A percentile compares a stretch with the other conserved stretches of the same genome.
Conservation (phyloP, 352 stramenopile genomes). For the Phytophthora boehmeriae region DNA sequence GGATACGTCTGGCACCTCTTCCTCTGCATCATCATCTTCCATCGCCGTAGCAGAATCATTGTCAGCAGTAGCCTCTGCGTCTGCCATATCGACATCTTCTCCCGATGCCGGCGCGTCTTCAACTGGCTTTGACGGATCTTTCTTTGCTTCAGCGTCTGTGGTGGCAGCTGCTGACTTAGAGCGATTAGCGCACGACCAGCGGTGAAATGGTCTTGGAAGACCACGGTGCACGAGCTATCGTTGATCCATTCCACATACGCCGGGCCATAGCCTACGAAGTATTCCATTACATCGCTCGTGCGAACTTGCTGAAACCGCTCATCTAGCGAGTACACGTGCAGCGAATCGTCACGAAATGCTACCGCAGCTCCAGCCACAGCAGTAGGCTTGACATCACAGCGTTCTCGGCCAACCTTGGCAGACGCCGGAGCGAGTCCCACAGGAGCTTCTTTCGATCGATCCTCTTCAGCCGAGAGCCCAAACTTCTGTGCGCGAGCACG, state of each 20-base stretch:
- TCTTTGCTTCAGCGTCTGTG: slow-evolving; percentile 45
- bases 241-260: slow-evolving; percentile 91
- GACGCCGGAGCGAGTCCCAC: slow-evolving; percentile 43
- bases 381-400: slow-evolving; percentile 53
- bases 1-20: slow-evolving; percentile 51
- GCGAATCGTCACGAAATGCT: slow-evolving; percentile 62
- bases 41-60: slow-evolving; percentile 26
- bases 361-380: slow-evolving; percentile 30
- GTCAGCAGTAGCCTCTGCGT: slow-evolving; percentile 24
- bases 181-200: slow-evolving; percentile 67
- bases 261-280: slow-evolving; percentile 79
- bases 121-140: slow-evolving; percentile 20
- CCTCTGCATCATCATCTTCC: slow-evolving; percentile 30
- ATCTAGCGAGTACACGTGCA: slow-evolving; percentile 87
- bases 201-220: slow-evolving; percentile 83
- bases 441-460: slow-evolving; percentile 30
- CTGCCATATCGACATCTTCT: slow-evolving; percentile 71
- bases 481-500: slow-evolving; percentile 78
- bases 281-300: slow-evolving; percentile 78
- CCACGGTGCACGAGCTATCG: slow-evolving; percentile 83
- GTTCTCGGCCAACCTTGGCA: slow-evolving; percentile 64
- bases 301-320: slow-evolving; percentile 81
- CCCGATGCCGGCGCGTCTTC: slow-evolving; percentile 3
- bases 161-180: slow-evolving; percentile 52
- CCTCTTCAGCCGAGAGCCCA: slow-evolving; percentile 52